Base-by-base conservation (phyloP, 1,284 basidiomycete species). In the Apiotrichum brassicae region DNA sequence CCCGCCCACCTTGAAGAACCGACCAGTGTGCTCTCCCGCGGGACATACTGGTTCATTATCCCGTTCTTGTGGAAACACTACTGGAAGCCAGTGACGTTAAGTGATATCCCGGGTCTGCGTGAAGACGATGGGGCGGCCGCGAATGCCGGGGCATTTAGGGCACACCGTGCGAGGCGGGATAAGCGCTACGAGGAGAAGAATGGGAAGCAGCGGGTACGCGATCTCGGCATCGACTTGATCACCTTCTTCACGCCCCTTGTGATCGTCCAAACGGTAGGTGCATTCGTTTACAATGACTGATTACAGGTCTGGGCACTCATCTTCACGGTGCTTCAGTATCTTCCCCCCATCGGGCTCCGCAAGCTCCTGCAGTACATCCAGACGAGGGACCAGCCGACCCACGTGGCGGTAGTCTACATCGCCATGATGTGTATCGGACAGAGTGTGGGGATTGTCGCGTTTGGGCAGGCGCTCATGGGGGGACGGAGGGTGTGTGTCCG, bases 391-490 rank as follows among this genome's bases (percentile, higher is more conserved):
- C 63, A 65, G 36, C 76, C 77, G 0, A 52, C 63, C 0, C 77
- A 80, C 53, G 73, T 79, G 42, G 76, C 77, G 4, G 61, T 77
- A 0, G 65, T 78, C 2, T 81, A 77, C 54, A 73, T 78, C 3
- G 67, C 66, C 16, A 72, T 75, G 49, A 75, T 79, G 72, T 74
- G 74, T 36, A 49, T 70, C 4, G 75, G 75, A 19, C 76, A 78
- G 53, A 57, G 73, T 25, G 54, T 76, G 12, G 65, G 66, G 11
- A 66, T 72, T 8, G 55, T 74, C 24, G 65, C 64, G 1, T 66
- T 71, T 34, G 74, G 71, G n/a, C 75, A 76, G 53, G 65, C 68
- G 0, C 68, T 80, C 4, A 73, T 72, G 61, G 66, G 76, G 25
- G 79, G 79, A 14, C 66, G 78, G 14, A 65, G 76, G 24, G 50